Evolutionary conservation across 2,329 filamentous ascomycete species (phyloP), one percentile per base, ranked within the genome.

Genomic region (Diaporthe helianthi): DNA sequence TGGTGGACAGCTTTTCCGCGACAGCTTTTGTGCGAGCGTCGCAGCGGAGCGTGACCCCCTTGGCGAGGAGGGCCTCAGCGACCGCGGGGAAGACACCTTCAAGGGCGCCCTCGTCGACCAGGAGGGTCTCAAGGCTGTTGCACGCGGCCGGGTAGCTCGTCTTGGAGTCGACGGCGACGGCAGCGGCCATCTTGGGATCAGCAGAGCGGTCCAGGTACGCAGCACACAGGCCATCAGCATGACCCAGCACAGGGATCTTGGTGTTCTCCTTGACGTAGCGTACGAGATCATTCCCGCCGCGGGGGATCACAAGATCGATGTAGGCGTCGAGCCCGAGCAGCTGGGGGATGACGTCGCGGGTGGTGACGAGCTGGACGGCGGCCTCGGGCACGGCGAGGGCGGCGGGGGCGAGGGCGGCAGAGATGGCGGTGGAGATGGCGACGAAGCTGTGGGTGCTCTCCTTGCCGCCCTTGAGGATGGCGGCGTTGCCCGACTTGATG

Each of bases 401-500:
- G 3, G 93, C 94, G 31, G 81, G 80, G 22, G 87, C 85, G 15
- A 98, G 87, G 12, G 94, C 94, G 52, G 87, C 80, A 0, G 93
- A 94, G 75, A 99, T 97, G 77, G 93, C 91, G 41, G 85, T 87
- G 8, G 95, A 93, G 76, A 99, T 98, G 74, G 94, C 92, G 71
- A 94, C 86, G 79, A 99, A 98, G n/a, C 94, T 97, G 78, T 97
- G 90, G 24, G 92, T 96, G 0, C 94, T 98, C 81, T 99, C 96
- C 79, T 97, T 97, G 73, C 96, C 96, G 71, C 94, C 95, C 85
- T 99, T 99, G 71, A 99, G 85, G 76, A 99, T 98, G 64, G 94
- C 96, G 44, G 96, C 92, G 80, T 99, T 99, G 76, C 94, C 96
- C 15, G 95, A 98, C 80, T 99, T 99, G 80, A 99, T 93, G 46